Percentiles rank a stretch among this genome's conserved stretches.
phyloP scores from a whole-genome alignment of 2,329 filamentous ascomycete genomes.

The Colletotrichum siamense region DNA sequence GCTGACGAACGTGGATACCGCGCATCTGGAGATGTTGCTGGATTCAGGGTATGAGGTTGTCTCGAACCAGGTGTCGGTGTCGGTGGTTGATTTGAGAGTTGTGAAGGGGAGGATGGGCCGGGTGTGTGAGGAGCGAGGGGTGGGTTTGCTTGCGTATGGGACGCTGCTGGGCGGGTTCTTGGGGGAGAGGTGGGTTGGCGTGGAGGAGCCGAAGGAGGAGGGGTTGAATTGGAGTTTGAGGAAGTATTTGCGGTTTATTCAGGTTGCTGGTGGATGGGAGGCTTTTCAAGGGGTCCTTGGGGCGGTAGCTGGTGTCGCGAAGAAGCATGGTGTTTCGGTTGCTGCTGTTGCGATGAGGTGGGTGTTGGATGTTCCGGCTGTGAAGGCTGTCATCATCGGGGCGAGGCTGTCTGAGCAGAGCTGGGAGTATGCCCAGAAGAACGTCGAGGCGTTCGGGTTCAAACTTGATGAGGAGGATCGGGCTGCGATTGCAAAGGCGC shows the following conservation, averaged over 20 bases:
- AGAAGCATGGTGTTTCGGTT: constrained; percentile 45
- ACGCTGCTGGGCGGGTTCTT: constrained; percentile 24
- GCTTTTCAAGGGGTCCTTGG: constrained; percentile 49
- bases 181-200: constrained; percentile 26
- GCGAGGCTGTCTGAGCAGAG: not conserved
- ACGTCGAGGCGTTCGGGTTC: constrained; percentile 27
- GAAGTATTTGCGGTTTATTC: constrained; percentile 41
- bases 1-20: constrained; percentile 12
- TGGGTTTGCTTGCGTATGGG: constrained; percentile 2
- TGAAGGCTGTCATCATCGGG: constrained; percentile 54
- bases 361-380: constrained; percentile 52
- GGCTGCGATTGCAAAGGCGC: constrained; percentile 15
- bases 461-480: constrained; percentile 25
- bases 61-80: constrained; percentile 16
- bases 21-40: constrained; percentile 2
- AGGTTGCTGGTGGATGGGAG: constrained; percentile 44
- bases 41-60: not conserved
- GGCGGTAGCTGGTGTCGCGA: constrained; percentile 39
- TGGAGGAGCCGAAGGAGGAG: constrained; percentile 14
- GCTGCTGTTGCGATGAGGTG: constrained; percentile 56
- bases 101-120: not conserved
- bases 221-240: constrained; percentile 26
- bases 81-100: not conserved
- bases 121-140: not conserved
- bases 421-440: constrained; percentile 32